Evolutionary conservation across 169 alveolate species (phyloP).

Genomic region (Sarcocystis neurona): DNA sequence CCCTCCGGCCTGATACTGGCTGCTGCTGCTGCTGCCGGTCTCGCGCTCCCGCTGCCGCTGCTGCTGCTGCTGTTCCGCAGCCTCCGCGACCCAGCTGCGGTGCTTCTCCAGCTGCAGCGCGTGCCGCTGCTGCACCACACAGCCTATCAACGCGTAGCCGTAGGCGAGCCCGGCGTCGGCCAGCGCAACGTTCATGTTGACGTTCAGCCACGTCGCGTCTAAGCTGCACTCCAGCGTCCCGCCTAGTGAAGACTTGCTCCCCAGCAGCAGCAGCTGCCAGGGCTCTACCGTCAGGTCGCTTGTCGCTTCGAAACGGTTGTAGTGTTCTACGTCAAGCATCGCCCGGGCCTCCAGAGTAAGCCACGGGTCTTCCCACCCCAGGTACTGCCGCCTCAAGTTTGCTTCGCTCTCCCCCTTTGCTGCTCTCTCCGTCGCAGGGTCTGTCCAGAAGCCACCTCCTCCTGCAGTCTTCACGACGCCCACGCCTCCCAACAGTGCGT

Average conservation of each 20-base stretch:
- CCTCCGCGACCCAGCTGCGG: neutral
- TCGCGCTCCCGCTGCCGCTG: slow-evolving; percentile 26
- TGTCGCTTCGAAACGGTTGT: slow-evolving; percentile 46
- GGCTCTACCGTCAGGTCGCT: slow-evolving; percentile 51
- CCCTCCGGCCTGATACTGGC: too few relatives aligned
- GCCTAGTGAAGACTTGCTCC: slow-evolving; percentile 42
- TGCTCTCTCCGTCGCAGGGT: too few relatives aligned
- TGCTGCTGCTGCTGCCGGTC: slow-evolving; percentile 4
- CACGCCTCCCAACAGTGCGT: too few relatives aligned
- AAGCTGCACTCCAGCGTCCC: slow-evolving; percentile 22
- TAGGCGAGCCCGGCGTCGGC: slow-evolving; percentile 49
- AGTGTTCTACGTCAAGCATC: slow-evolving; percentile 33
- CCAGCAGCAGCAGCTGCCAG: slow-evolving; percentile 42
- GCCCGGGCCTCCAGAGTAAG: slow-evolving; percentile 1
- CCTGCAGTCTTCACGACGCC: neutral
- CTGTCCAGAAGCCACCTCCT: neutral
- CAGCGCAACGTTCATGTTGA: slow-evolving; percentile 48
- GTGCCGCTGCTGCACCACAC: slow-evolving; percentile 30
- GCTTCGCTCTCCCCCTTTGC: neutral
- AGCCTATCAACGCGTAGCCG: slow-evolving; percentile 53
- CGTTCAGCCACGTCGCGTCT: slow-evolving; percentile 50
- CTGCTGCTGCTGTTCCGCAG: slow-evolving; percentile 26
- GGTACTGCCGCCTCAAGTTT: neutral
- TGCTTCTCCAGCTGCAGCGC: slow-evolving; percentile 30
- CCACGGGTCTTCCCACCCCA: slow-evolving; percentile 33